phyloP scores from a whole-genome alignment of 1,139 yeast species.

The Pichia sp. region DNA sequence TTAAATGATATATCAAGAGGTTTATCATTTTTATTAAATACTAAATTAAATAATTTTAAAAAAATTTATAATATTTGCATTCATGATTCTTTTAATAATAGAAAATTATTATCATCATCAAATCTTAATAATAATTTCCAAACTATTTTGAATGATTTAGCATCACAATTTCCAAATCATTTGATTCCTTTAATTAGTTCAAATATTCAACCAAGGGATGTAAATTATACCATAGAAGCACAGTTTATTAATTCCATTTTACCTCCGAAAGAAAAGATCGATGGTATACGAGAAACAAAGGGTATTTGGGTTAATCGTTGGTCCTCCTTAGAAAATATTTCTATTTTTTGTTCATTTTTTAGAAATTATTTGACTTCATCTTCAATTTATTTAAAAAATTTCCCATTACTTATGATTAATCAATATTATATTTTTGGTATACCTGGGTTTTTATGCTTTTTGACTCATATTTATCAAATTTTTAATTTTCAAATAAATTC shows the following conservation, averaged over 20 bases:
- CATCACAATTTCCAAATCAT: slow-evolving; percentile 34
- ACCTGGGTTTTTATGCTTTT: slow-evolving; percentile 35
- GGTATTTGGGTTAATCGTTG: slow-evolving; percentile 70
- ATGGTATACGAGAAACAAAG: slow-evolving; percentile 52
- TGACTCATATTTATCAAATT: slow-evolving; percentile 33
- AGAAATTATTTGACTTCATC: slow-evolving; percentile 48
- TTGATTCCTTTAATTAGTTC: slow-evolving; percentile 35
- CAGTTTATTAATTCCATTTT: slow-evolving; percentile 27
- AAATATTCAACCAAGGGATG: slow-evolving; percentile 25
- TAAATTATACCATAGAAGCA: slow-evolving; percentile 24
- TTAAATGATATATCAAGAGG: slow-evolving; percentile 60
- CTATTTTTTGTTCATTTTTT: slow-evolving; percentile 64
- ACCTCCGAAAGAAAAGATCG: slow-evolving; percentile 50
- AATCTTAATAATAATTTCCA: slow-evolving; percentile 7
- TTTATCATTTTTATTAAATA: slow-evolving; percentile 54
- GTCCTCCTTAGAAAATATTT: slow-evolving; percentile 43
- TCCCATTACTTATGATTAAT: slow-evolving; percentile 13
- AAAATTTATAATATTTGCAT: slow-evolving; percentile 20
- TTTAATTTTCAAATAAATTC: slow-evolving; percentile 24
- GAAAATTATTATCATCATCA: slow-evolving; percentile 7
- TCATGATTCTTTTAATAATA: slow-evolving; percentile 6
- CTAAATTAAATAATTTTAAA: slow-evolving; percentile 37
- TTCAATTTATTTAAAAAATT: slow-evolving; percentile 19
- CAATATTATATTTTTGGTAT: slow-evolving; percentile 19
- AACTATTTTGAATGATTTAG: slow-evolving; percentile 15